Evolutionary conservation across 1,284 basidiomycete genomes (phyloP), one percentile per base, ranked within the genome.

Genomic region (Tausonia pullulans): DNA sequence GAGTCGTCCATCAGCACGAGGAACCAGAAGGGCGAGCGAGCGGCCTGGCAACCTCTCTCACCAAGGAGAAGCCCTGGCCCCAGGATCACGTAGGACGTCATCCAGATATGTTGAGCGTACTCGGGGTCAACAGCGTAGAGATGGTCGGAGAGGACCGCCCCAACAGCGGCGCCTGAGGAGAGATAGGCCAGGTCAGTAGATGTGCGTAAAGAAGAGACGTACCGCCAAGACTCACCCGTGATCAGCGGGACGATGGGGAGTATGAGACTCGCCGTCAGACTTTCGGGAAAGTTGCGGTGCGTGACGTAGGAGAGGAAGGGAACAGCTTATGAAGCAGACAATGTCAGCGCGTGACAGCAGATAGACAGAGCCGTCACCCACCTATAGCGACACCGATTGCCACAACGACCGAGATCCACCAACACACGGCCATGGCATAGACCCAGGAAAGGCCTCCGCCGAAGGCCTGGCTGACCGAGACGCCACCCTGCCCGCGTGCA

Each of bases 181-280:
- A 11, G 9, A 51, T 14, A 44, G 11, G 53, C n/a, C 10, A 39
- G 6, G 9, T 5, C 27, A 39, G n/a, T 54, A 3, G 13, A 6
- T 27, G 27, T 27, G 27, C 27, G 27, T 27, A 2, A 27, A 27
- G 27, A 27, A 27, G 27, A 27, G 27, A 27, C 27, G 11, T 2
- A n/a, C 16, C 8, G 43, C 11, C 7, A 41, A 11, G 51, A 64
- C 58, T 9, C 27, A 66, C 64, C 52, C 13, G 65, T 66, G 39
- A 66, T 66, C 1, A 52, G 46, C 4, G 66, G 66, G 13, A 67
- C 66, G n/a, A 67, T 45, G 1, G 66, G 66, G 3, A 67, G 63
- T 14, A 67, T 44, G 3, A 64, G 53, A 5, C 58, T 45, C 13
- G 60, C 49, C 40, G 66, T 67, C 27, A 60, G 45, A 45, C 27